A percentile compares a stretch with the other conserved stretches of the same genome.
These are phyloP conservation scores for Taxillus chinensis DNA, from an alignment of 164 flowering plant genomes.

Conservation along the genomic window DNA sequence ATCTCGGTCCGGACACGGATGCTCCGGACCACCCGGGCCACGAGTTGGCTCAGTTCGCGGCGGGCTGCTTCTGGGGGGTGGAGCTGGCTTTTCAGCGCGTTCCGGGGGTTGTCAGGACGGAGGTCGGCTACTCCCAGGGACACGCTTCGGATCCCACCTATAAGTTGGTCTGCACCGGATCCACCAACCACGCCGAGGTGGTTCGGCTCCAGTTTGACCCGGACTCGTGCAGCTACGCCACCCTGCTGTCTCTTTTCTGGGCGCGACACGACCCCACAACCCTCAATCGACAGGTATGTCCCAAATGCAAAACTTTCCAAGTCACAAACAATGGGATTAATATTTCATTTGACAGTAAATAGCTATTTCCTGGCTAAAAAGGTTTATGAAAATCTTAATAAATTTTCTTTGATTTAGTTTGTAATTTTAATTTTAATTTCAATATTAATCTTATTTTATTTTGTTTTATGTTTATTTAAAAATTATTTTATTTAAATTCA, in stretches of 20 bases:
- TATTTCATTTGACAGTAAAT: too few species aligned
- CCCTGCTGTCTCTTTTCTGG: slow-evolving; percentile 72
- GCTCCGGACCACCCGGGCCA: slow-evolving; percentile 34
- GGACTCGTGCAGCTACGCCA: slow-evolving; percentile 34
- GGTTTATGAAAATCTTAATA: too few species aligned
- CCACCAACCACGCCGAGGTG: slow-evolving; percentile 68
- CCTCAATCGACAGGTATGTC: slow-evolving; percentile 74
- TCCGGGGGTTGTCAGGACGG: slow-evolving; percentile 66
- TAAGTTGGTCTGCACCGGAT: slow-evolving; percentile 51
- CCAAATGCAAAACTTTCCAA: too few species aligned
- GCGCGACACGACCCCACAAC: slow-evolving; percentile 76
- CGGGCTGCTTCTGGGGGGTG: slow-evolving; percentile 97
- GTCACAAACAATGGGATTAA: too few species aligned
- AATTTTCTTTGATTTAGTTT: too few species aligned
- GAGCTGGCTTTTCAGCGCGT: slow-evolving; percentile 83
- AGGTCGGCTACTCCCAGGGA: slow-evolving; percentile 91
- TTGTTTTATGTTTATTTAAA: too few species aligned
- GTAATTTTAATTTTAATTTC: too few species aligned
- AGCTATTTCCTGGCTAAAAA: too few species aligned
- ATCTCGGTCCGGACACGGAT: slow-evolving; percentile 39
- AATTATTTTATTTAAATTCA: too few species aligned
- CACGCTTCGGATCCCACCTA: slow-evolving; percentile 52
- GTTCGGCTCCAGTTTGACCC: slow-evolving; percentile 81
- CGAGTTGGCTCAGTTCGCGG: slow-evolving; percentile 77
- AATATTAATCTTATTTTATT: too few species aligned